Evolutionary conservation across 2,329 filamentous ascomycete species (phyloP).

Genomic region (Stemphylium beticola): DNA sequence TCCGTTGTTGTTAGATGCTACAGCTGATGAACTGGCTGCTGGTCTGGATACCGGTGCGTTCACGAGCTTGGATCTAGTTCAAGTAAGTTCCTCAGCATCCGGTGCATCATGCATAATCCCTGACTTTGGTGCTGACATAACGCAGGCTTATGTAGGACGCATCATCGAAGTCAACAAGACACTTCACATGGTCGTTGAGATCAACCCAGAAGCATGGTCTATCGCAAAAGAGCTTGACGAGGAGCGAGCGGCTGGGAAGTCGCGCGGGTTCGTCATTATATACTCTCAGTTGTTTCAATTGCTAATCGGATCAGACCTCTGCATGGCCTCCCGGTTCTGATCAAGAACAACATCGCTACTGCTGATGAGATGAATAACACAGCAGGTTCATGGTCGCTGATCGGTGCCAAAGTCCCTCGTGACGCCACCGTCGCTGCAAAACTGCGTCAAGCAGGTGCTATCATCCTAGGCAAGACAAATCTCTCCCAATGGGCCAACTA

Average conservation of each 20-base stretch:
- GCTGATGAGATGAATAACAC: slow-evolving; percentile 68
- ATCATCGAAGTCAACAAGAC: slow-evolving; percentile 61
- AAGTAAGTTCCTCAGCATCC: slow-evolving; percentile 14
- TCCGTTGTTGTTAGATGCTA: slow-evolving; percentile 58
- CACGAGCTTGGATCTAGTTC: slow-evolving; percentile 63
- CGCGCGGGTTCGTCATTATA: slow-evolving; percentile 50
- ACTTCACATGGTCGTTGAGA: slow-evolving; percentile 59
- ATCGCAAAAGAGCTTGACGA: slow-evolving; percentile 58
- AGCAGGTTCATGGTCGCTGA: slow-evolving; percentile 67
- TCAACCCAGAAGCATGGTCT: slow-evolving; percentile 61
- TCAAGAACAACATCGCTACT: slow-evolving; percentile 73
- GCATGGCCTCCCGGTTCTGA: slow-evolving; percentile 68
- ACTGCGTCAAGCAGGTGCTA: slow-evolving; percentile 64
- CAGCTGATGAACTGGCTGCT: slow-evolving; percentile 57
- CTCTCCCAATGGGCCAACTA: slow-evolving; percentile 71
- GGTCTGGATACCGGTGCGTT: slow-evolving; percentile 60
- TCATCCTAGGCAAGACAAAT: slow-evolving; percentile 71
- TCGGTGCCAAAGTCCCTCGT: slow-evolving; percentile 62
- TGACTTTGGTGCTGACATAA: slow-evolving; percentile 3
- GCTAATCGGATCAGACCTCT: slow-evolving; percentile 53
- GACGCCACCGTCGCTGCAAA: slow-evolving; percentile 67
- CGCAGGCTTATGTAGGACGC: slow-evolving; percentile 57
- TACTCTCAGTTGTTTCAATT: background rate
- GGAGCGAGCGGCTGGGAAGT: slow-evolving; percentile 55
- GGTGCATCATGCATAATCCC: background rate